Base-by-base conservation (phyloP, 2,329 filamentous ascomycete species). In the Aspergillus bombycis region DNA sequence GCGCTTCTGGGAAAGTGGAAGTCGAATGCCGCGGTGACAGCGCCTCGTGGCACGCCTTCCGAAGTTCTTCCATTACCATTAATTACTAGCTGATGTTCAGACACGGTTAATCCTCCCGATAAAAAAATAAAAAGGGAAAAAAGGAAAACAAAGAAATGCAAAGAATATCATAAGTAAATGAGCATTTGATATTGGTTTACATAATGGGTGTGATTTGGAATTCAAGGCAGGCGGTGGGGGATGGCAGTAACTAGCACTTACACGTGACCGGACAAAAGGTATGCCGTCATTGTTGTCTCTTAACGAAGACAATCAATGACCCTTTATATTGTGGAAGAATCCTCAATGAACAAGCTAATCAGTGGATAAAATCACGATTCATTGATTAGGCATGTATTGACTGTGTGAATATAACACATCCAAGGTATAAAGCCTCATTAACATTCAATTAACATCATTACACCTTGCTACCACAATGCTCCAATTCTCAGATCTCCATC, bases 31-130 rank as follows among this genome's bases (percentile, higher is more conserved):
- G 52, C 46, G 63, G 58, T 46, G 67, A 64, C 28, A 75, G 63
- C 34, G 66, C 67, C 58, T 70, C 68, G 36, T 71, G 71, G 58
- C 69, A 74, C 56, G 70, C 69, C 58, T 63, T 66, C 43, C 72
- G 72, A 41, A 78, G 60, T 43, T 70, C 60, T 64, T 72, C 76
- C 77, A 73, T 67, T 11, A 8, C 36, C 9, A 41, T 59, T 56
- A 57, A 43, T 38, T 46, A n/a, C 58, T 32, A 52, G 21, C 6
- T 7, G 4, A 26, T 19, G n/a, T 32, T 14, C 32, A 14, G 14
- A 14, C 14, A n/a, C 14, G 14, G 11, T 16, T 1, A 41, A 14
- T 45, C 14, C 2, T 26, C 7, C 21, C 1, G 5, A 21, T 23
- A 38, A 30, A 52, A 55, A 16, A 55, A 7, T 11, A 14, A 36